phyloP scores from a whole-genome alignment of 164 flowering plant genomes.

The Aristolochia contorta region DNA sequence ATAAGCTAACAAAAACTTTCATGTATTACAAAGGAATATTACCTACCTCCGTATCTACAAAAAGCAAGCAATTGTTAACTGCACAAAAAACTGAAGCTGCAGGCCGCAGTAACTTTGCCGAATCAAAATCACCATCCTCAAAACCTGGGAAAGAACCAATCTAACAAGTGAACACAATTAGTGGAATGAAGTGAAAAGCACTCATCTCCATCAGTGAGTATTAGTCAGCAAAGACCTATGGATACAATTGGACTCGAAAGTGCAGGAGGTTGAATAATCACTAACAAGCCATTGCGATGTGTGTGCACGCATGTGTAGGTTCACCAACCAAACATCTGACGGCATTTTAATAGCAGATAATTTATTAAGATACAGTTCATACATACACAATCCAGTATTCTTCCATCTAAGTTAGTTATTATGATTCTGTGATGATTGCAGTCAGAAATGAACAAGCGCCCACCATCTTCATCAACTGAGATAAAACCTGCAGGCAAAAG shows the following conservation, averaged over 20 bases:
- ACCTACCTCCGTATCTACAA: slow-evolving; percentile 89
- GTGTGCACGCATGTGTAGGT: too few species aligned
- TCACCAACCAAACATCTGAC: neutral
- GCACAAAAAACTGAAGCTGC: slow-evolving; percentile 67
- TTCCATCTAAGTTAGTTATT: slow-evolving; percentile 42
- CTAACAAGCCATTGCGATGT: neutral
- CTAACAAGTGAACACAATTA: slow-evolving; percentile 36
- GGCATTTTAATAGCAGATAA: neutral
- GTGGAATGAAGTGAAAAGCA: neutral
- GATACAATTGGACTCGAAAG: too few species aligned
- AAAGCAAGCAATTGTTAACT: slow-evolving; percentile 57
- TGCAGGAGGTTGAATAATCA: neutral
- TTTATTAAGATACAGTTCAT: neutral
- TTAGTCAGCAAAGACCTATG: neutral
- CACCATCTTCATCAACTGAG: slow-evolving; percentile 56
- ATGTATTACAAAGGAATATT: neutral
- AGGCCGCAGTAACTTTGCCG: slow-evolving; percentile 68
- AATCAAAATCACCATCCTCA: slow-evolving; percentile 93
- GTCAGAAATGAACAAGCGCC: slow-evolving; percentile 77
- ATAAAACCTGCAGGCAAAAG: slow-evolving; percentile 49
- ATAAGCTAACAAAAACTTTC: neutral
- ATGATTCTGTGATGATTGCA: slow-evolving; percentile 83
- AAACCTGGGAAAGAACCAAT: slow-evolving; percentile 97
- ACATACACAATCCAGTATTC: slow-evolving; percentile 79
- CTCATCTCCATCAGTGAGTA: neutral